A percentile compares a stretch with the other conserved stretches of the same genome.
Conservation (phyloP, 1,284 basidiomycete genomes). For the Pseudozyma pruni region DNA sequence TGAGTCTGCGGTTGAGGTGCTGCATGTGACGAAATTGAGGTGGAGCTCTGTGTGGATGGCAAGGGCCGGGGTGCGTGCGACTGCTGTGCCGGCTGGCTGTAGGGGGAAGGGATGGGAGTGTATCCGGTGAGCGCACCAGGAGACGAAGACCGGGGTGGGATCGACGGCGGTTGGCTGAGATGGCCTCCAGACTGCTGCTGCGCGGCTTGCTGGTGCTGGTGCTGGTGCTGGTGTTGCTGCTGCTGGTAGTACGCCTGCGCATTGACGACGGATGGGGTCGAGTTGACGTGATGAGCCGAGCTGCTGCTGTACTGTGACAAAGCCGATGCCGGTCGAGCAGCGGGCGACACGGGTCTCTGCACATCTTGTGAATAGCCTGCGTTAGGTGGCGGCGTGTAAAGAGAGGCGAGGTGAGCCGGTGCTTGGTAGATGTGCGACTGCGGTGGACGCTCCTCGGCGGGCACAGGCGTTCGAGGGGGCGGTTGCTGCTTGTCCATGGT, state of each 20-base stretch:
- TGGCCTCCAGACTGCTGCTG: conserved; percentile 12
- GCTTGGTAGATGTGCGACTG: conserved; percentile 49
- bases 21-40: conserved; percentile 11
- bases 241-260: conserved; percentile 47
- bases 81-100: conserved; percentile 17
- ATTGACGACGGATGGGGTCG: conserved; percentile 43
- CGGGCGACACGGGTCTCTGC: conserved; percentile 41
- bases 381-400: conserved; percentile 32
- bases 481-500: conserved; percentile 24
- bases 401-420: conserved; percentile 40
- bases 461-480: conserved; percentile 21
- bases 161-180: conserved; percentile 20
- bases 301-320: conserved; percentile 35
- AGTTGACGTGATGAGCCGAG: conserved; percentile 12
- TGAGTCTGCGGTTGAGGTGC: conserved; percentile 6
- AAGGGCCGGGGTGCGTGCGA: conserved; percentile 25
- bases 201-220: no score
- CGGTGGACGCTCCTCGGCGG: conserved; percentile 25
- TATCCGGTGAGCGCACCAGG: conserved; percentile 21
- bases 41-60: conserved; percentile 38
- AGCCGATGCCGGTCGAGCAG: conserved; percentile 27
- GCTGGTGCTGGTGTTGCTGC: conserved; percentile 23
- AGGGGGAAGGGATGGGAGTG: conserved; percentile 35
- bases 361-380: conserved; percentile 3
- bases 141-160: conserved; percentile 35